These are phyloP conservation scores for Emiliania huxleyi DNA, from an alignment of 78 protist genomes.

Conservation along the genomic window DNA sequence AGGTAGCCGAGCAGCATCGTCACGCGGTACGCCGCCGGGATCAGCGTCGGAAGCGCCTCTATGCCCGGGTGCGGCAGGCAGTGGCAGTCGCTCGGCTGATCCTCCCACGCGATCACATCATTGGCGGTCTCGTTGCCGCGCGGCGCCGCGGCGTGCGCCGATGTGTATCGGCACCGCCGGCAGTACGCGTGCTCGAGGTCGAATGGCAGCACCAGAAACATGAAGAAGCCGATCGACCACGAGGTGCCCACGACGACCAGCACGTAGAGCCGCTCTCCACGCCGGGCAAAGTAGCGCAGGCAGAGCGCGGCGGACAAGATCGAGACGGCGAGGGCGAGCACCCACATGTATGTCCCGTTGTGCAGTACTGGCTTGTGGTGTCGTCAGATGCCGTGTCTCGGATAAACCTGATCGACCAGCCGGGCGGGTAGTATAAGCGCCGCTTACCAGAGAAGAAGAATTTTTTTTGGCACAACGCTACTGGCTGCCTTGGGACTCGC, in stretches of 20 bases:
- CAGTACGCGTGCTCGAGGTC: background rate
- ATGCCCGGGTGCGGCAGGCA: background rate
- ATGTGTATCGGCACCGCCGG: background rate
- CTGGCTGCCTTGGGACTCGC: too few relatives aligned
- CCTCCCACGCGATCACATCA: background rate
- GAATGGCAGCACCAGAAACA: background rate
- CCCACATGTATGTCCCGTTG: too few relatives aligned
- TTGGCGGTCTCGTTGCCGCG: background rate
- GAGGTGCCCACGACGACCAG: background rate
- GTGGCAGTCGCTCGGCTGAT: background rate
- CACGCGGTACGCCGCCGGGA: background rate
- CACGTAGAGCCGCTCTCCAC: background rate
- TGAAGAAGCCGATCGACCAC: background rate
- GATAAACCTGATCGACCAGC: too few relatives aligned
- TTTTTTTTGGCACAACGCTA: too few relatives aligned
- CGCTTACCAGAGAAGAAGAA: too few relatives aligned
- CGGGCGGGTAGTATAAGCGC: too few relatives aligned
- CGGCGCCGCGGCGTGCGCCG: too few relatives aligned
- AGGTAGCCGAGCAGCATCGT: constrained; percentile 7
- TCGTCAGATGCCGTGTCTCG: too few relatives aligned
- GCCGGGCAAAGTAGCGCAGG: background rate
- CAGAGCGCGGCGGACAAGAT: background rate
- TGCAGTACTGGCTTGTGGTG: too few relatives aligned
- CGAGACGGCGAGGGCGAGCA: background rate
- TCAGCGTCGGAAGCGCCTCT: background rate